Evolutionary conservation across 192 early-diverging fungal species (phyloP), one percentile per base, ranked within the genome.

Genomic region (Phycomyces nitens): DNA sequence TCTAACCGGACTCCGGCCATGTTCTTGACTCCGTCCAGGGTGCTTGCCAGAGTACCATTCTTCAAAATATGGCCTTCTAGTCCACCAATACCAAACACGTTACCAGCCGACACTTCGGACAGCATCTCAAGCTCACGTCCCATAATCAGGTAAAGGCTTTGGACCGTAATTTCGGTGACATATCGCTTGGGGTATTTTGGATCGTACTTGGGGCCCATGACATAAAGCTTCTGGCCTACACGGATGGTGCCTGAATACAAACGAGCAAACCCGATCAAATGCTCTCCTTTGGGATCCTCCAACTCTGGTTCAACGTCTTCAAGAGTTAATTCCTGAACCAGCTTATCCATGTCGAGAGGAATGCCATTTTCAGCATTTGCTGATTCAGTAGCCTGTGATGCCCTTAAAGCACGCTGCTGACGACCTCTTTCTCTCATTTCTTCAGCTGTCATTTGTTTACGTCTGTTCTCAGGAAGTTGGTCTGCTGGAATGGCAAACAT

Each of bases 201-300:
- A 44, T 92, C 84, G 73, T 92, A 98, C 75, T 98, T 99, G 44
- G 97, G 97, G 49, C 94, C 93, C 49, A 99, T 72, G 0, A 96
- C 92, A 75, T 92, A 87, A 20, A 98, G 60, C 42, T 71, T 89
- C 58, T 97, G 91, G 1, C 97, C 97, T 0, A 91, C 86, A 10
- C 83, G 81, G 16, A 99, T 71, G 1, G 86, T 92, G 1, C 97
- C 97, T 20, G 92, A 92, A 68, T 96, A 99, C 38, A 98, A 83
- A 47, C 97, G 83, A 2, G 94, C 85, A 76, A 97, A 97, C n/a
- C 95, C 96, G 63, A 98, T 80, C 54, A 98, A 66, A 0, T 80
- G 67, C 65, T 94, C 91, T n/a, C 60, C 64, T 44, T 58, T 39
- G 11, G 51, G 34, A 16, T 71, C 80, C 20, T 85, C 82, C 6